A percentile compares a stretch with the other conserved stretches of the same genome.
phyloP scores from a whole-genome alignment of 2,329 filamentous ascomycete genomes.

The Pseudocercospora pini-densiflorae region DNA sequence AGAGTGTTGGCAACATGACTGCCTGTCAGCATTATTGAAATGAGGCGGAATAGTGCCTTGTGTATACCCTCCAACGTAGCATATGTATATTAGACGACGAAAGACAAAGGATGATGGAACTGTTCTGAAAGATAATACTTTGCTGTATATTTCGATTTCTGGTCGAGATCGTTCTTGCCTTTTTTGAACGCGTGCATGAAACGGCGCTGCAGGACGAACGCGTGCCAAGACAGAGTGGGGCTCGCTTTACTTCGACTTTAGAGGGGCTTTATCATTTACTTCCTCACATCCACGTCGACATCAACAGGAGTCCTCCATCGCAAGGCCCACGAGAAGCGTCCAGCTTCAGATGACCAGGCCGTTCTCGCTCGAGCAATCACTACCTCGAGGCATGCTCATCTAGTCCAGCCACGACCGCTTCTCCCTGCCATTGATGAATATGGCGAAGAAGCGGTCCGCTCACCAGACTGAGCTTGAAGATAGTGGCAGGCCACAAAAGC shows the following conservation, averaged over 20 bases:
- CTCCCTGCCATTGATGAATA: neutral
- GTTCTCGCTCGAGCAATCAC: too few species aligned
- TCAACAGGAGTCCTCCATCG: neutral
- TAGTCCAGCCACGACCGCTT: neutral
- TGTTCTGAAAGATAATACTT: neutral
- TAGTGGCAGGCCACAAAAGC: neutral
- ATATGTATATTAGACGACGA: slow-evolving; percentile 9
- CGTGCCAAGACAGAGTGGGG: neutral
- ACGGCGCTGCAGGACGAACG: neutral
- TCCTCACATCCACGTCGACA: neutral
- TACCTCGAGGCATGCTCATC: too few species aligned
- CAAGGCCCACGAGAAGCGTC: too few species aligned
- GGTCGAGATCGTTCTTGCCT: neutral
- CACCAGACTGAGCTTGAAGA: neutral
- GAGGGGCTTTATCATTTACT: neutral
- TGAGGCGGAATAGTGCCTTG: neutral
- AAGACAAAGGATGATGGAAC: neutral
- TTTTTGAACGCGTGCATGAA: neutral
- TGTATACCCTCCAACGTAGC: slow-evolving; percentile 2
- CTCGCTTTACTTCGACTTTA: neutral
- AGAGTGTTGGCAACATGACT: neutral
- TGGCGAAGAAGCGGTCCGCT: slow-evolving; percentile 1
- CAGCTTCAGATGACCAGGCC: too few species aligned
- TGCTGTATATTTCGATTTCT: neutral
- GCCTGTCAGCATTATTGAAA: neutral